Conservation (phyloP, 148 eudicot genomes). For the Silene uniflora region DNA sequence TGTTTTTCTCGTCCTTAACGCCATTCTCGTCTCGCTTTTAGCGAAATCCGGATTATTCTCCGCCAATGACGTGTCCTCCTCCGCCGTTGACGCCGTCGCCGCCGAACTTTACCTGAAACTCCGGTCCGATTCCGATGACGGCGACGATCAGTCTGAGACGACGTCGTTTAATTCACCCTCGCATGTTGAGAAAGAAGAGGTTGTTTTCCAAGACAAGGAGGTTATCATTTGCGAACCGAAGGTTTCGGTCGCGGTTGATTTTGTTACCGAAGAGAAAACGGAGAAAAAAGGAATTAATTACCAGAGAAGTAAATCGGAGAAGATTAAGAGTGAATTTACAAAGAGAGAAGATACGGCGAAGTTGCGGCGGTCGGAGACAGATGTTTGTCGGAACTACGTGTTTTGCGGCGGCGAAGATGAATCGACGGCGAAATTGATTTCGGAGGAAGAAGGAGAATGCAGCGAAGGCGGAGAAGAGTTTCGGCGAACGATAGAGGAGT, state of each 20-base stretch:
- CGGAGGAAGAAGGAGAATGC: constrained; percentile 34
- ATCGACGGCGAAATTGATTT: constrained; percentile 14
- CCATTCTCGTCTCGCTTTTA: constrained; percentile 61
- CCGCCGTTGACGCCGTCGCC: constrained; percentile 23
- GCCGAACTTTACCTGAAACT: constrained; percentile 36
- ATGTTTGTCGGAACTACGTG: constrained; percentile 28
- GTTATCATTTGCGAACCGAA: constrained; percentile 45
- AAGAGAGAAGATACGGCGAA: constrained; percentile 16
- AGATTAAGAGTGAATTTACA: constrained; percentile 16
- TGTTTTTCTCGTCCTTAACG: constrained; percentile 62
- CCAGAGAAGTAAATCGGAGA: constrained; percentile 51
- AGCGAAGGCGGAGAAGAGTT: constrained; percentile 71
- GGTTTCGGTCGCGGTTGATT: not conserved
- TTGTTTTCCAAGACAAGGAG: constrained; percentile 61
- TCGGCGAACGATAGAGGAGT: constrained; percentile 63
- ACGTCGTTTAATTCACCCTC: not conserved
- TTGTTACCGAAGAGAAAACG: constrained; percentile 1
- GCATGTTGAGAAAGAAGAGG: constrained; percentile 12
- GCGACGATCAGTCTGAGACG: not conserved
- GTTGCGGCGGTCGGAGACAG: constrained; percentile 61
- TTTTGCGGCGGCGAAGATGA: constrained; percentile 28
- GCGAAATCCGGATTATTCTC: constrained; percentile 53
- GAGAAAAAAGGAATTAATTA: constrained; percentile 12
- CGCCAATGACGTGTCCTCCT: not conserved
- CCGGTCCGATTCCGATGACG: constrained; percentile 15